Conservation (phyloP, 495 filamentous ascomycete genomes). For the Lindgomyces ingoldianus region DNA sequence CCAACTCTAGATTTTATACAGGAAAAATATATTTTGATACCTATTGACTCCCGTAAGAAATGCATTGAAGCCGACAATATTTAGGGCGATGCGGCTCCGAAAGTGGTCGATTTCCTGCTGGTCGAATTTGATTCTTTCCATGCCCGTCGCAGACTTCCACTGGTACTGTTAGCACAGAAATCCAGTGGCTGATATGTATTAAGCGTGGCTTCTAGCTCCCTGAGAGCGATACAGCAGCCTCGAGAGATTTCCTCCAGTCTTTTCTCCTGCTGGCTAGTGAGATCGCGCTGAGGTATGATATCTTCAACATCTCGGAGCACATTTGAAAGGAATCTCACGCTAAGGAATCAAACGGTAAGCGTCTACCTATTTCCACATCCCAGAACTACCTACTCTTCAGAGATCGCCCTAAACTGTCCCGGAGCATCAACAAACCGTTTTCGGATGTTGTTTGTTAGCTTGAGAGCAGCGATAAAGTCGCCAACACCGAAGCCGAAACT, state of each 20-base stretch:
- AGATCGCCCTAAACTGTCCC: conserved; percentile 39
- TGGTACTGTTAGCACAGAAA: background rate
- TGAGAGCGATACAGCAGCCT: background rate
- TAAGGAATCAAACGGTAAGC: background rate
- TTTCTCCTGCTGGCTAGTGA: background rate
- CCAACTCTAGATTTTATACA: too few relatives aligned
- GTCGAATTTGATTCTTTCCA: conserved; percentile 2
- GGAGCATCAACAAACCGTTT: conserved; percentile 41
- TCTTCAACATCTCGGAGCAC: background rate
- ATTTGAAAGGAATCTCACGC: background rate
- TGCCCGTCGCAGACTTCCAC: background rate
- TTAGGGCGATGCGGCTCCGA: background rate
- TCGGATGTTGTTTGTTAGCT: conserved; percentile 39
- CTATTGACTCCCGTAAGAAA: background rate
- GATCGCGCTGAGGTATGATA: background rate
- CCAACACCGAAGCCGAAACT: conserved; percentile 44
- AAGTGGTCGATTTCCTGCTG: conserved; percentile 2
- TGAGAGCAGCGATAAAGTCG: conserved; percentile 38
- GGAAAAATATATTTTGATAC: too few relatives aligned
- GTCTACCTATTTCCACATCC: too few relatives aligned
- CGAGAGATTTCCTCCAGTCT: background rate
- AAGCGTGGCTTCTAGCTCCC: background rate
- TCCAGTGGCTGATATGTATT: background rate
- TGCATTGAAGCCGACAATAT: background rate
- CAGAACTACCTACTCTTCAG: conserved; percentile 11